A percentile compares a stretch with the other conserved stretches of the same genome.
Evolutionary conservation across 805 yeast species (phyloP).

Genomic region (Cyberlindnera maritima): DNA sequence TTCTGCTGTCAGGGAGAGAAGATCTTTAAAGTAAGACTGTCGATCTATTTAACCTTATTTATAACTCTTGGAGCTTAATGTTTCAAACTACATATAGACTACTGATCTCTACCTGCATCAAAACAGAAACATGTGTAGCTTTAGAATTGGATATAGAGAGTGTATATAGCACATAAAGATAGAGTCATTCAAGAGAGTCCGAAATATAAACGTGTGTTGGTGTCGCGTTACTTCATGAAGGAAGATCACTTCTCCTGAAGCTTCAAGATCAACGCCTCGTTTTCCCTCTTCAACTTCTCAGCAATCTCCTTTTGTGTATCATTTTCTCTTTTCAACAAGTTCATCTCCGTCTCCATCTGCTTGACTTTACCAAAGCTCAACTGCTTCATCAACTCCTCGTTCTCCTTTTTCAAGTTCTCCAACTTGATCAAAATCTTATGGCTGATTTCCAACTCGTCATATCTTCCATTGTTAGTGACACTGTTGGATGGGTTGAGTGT

Average conservation of each 20-base stretch:
- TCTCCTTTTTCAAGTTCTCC: constrained; percentile 61
- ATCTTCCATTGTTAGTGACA: constrained; percentile 53
- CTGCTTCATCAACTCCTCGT: constrained; percentile 66
- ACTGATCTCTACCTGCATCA: no score
- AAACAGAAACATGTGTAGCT: not conserved
- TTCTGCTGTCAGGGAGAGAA: constrained; percentile 76
- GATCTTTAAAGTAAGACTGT: constrained; percentile 32
- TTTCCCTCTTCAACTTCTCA: constrained; percentile 6
- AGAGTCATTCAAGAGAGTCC: not conserved
- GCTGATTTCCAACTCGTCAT: constrained; percentile 72
- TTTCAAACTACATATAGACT: no score
- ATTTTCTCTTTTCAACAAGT: constrained; percentile 48
- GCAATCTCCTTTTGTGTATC: constrained; percentile 28
- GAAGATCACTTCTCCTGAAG: not conserved
- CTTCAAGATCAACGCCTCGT: constrained; percentile 4
- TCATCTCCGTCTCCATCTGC: constrained; percentile 66
- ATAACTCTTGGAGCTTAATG: not conserved
- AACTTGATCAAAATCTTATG: constrained; percentile 68
- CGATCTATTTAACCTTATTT: not conserved
- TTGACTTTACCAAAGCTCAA: constrained; percentile 74
- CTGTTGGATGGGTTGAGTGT: constrained; percentile 47
- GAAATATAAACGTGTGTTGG: no score
- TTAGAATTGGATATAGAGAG: not conserved
- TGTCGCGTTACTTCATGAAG: no score
- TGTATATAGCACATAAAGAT: not conserved